Conservation (phyloP, 2,329 filamentous ascomycete genomes). For the Tolypocladium album region DNA sequence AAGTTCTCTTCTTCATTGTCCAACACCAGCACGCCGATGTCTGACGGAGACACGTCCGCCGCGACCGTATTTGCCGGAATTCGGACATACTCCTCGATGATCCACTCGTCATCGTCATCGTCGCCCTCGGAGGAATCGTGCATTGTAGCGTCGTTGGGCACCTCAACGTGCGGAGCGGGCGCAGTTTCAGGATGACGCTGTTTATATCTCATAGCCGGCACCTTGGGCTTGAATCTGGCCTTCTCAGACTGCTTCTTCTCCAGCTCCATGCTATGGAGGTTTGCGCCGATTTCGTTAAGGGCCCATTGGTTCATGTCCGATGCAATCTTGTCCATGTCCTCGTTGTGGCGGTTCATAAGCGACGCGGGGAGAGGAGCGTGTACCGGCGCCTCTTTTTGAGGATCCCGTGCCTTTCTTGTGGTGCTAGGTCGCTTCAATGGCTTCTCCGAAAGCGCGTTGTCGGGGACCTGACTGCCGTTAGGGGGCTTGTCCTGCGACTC, state of each 20-base stretch:
- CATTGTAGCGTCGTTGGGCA: conserved; percentile 19
- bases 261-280: conserved; percentile 35
- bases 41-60: conserved; percentile 33
- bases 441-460: conserved; percentile 9
- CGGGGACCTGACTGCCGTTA: neutral
- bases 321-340: conserved; percentile 38
- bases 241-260: conserved; percentile 21
- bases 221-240: conserved; percentile 44
- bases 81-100: conserved; percentile 55
- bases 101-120: conserved; percentile 44
- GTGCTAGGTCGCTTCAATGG: conserved; percentile 23
- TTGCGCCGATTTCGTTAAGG: conserved; percentile 45
- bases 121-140: conserved; percentile 33
- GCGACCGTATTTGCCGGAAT: conserved; percentile 42
- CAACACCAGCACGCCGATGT: conserved; percentile 45
- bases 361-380: conserved; percentile 21
- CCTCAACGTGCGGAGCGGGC: neutral
- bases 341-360: conserved; percentile 20
- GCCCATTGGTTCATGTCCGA: conserved; percentile 49
- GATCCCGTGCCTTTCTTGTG: conserved; percentile 13
- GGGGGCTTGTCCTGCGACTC: neutral
- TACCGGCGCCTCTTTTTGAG: conserved; percentile 8
- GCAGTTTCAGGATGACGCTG: conserved; percentile 40
- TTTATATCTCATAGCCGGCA: conserved; percentile 40
- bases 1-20: conserved; percentile 47